These are phyloP conservation scores for Cryptosporidium parvum DNA, from an alignment of 169 alveolate species.

Conservation along the genomic window DNA sequence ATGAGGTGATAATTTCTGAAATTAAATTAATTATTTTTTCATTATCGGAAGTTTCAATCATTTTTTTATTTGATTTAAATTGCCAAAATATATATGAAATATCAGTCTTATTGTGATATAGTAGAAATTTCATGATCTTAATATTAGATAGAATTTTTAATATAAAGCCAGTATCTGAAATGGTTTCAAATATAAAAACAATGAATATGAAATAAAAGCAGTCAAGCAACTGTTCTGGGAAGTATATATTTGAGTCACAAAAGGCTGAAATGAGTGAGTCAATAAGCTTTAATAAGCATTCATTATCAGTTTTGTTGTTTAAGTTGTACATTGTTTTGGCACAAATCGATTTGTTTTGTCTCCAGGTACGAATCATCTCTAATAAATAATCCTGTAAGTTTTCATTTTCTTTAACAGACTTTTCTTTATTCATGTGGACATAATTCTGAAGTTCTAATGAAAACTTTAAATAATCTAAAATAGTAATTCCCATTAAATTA, in stretches of 20 bases:
- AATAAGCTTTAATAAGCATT: constrained; percentile 1
- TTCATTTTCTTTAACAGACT: not conserved
- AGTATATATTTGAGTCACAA: constrained; percentile 19
- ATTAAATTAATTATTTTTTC: not conserved
- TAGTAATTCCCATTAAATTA: not conserved
- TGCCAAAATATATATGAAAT: not conserved
- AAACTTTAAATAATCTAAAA: constrained; percentile 9
- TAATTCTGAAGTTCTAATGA: not conserved
- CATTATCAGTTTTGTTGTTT: constrained; percentile 4
- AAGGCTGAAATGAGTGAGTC: constrained; percentile 45
- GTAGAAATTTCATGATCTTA: constrained; percentile 25
- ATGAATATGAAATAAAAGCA: constrained; percentile 32
- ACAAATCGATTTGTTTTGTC: not conserved
- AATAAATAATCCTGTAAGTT: not conserved
- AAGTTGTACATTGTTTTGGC: constrained; percentile 1
- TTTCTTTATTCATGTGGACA: not conserved
- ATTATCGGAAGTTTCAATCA: not conserved
- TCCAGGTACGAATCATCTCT: not conserved
- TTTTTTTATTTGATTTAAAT: not conserved
- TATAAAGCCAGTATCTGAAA: not conserved
- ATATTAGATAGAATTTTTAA: constrained; percentile 13
- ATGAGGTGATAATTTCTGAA: not conserved
- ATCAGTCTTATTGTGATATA: not conserved
- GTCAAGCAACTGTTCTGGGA: not conserved
- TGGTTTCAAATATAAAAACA: not conserved